phyloP scores from a whole-genome alignment of 1,284 basidiomycete species.

The Spongiforma sp. region DNA sequence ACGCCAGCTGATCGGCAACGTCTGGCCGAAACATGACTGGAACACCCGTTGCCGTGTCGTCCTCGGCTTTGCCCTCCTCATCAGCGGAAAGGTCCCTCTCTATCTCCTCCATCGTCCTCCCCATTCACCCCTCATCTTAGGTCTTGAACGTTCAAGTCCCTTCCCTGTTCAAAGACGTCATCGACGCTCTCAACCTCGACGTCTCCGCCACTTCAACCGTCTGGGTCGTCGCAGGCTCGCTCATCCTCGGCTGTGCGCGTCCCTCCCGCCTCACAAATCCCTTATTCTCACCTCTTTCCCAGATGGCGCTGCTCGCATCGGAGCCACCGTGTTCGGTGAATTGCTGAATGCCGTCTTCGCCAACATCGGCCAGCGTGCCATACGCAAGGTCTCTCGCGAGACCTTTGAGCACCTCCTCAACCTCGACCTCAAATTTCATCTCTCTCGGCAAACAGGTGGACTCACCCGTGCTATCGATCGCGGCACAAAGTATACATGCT shows the following conservation, averaged over 20 bases:
- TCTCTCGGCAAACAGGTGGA: slow-evolving; percentile 94
- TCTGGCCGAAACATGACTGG: slow-evolving; percentile 83
- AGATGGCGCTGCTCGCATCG: slow-evolving; percentile 93
- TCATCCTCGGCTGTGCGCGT: slow-evolving; percentile 88
- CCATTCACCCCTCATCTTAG: slow-evolving; percentile 40
- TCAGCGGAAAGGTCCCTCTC: slow-evolving; percentile 84
- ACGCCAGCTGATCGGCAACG: slow-evolving; percentile 64
- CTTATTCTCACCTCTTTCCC: slow-evolving; percentile 17
- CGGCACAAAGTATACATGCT: slow-evolving; percentile 81
- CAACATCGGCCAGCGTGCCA: slow-evolving; percentile 93
- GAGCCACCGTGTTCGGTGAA: slow-evolving; percentile 90
- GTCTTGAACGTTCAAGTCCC: slow-evolving; percentile 98
- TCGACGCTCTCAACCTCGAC: slow-evolving; percentile 90
- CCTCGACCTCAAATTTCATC: slow-evolving; percentile 92
- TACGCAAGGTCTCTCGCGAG: slow-evolving; percentile 91
- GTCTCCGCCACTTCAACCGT: slow-evolving; percentile 81
- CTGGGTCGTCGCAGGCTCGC: slow-evolving; percentile 90
- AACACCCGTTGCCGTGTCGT: slow-evolving; percentile 79
- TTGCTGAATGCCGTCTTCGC: slow-evolving; percentile 97
- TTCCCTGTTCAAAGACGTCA: slow-evolving; percentile 91
- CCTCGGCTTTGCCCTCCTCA: slow-evolving; percentile 80
- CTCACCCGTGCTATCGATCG: slow-evolving; percentile 96
- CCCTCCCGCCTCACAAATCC: neutral
- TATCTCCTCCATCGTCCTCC: slow-evolving; percentile 2
- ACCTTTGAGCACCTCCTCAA: slow-evolving; percentile 94